Evolutionary conservation across 257 asterid genomes (phyloP).

Genomic region (Nicotiana tabacum): DNA sequence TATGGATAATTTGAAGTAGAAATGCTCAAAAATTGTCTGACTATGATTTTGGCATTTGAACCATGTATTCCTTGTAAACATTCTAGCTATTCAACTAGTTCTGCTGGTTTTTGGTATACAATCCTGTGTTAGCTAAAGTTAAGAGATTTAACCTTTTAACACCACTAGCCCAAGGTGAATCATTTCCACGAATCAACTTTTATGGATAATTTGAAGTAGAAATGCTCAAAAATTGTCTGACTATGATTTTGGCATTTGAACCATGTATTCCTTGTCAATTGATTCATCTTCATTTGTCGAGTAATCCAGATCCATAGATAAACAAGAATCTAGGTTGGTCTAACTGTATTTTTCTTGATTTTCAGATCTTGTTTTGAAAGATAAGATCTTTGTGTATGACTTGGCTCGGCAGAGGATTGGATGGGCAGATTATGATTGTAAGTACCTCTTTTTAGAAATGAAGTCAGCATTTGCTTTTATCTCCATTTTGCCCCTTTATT

Average conservation of each 20-base stretch:
- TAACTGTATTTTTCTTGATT: slow-evolving; percentile 15
- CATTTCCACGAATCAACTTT: not conserved
- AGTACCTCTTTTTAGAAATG: slow-evolving; percentile 15
- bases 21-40: too few relatives aligned
- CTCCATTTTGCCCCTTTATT: too few relatives aligned
- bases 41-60: too few relatives aligned
- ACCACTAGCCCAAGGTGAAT: not conserved
- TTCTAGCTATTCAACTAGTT: not conserved
- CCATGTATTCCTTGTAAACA: too few relatives aligned
- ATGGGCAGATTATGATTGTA: slow-evolving; percentile 63
- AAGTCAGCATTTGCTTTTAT: not conserved
- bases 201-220: not conserved
- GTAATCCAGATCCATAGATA: not conserved
- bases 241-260: not conserved
- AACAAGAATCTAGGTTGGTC: not conserved
- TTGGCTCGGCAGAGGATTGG: slow-evolving; percentile 52
- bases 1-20: too few relatives aligned
- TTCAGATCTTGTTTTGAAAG: slow-evolving; percentile 60
- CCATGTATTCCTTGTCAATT: not conserved
- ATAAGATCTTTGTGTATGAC: slow-evolving; percentile 60
- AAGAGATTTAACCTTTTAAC: not conserved
- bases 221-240: not conserved
- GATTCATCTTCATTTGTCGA: not conserved
- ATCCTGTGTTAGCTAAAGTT: not conserved
- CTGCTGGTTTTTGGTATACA: not conserved